Evolutionary conservation across 345 rosid species (phyloP).

Genomic region (Hibiscus trionum): DNA sequence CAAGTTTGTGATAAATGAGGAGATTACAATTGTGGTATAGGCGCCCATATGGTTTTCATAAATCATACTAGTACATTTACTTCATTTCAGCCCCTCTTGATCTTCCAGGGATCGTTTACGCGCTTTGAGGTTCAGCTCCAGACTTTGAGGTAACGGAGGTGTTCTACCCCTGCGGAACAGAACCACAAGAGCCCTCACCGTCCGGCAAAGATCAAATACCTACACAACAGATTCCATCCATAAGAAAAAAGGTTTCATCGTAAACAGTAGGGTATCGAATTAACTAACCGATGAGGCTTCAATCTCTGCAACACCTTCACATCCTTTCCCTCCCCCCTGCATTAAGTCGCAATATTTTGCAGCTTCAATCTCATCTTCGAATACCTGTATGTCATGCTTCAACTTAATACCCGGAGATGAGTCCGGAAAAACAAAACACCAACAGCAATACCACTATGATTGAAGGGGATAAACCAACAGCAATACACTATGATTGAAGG

Average conservation of each 20-base stretch:
- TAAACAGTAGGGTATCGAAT: background rate
- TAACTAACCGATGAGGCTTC: slow-evolving; percentile 86
- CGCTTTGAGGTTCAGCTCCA: slow-evolving; percentile 78
- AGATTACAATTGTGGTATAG: background rate
- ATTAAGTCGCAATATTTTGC: slow-evolving; percentile 74
- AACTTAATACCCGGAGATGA: background rate
- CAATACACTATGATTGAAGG: background rate
- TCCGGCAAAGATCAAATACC: slow-evolving; percentile 89
- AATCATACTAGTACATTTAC: background rate
- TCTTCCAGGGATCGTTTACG: slow-evolving; percentile 90
- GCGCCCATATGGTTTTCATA: background rate
- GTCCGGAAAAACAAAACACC: background rate
- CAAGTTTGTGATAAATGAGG: slow-evolving; percentile 1
- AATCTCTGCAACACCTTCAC: slow-evolving; percentile 94
- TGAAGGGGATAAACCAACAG: background rate
- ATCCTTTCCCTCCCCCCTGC: slow-evolving; percentile 92
- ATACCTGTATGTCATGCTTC: slow-evolving; percentile 40
- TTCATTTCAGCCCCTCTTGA: slow-evolving; percentile 36
- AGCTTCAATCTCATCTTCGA: slow-evolving; percentile 91
- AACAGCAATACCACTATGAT: background rate
- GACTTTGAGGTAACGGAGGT: slow-evolving; percentile 79
- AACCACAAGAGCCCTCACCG: slow-evolving; percentile 75
- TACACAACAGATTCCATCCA: slow-evolving; percentile 16
- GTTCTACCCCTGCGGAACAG: slow-evolving; percentile 78
- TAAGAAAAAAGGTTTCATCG: background rate